Percentiles rank a stretch among this genome's conserved stretches.
phyloP scores from a whole-genome alignment of 23 red algal genomes.

The Agarophyton chilense region DNA sequence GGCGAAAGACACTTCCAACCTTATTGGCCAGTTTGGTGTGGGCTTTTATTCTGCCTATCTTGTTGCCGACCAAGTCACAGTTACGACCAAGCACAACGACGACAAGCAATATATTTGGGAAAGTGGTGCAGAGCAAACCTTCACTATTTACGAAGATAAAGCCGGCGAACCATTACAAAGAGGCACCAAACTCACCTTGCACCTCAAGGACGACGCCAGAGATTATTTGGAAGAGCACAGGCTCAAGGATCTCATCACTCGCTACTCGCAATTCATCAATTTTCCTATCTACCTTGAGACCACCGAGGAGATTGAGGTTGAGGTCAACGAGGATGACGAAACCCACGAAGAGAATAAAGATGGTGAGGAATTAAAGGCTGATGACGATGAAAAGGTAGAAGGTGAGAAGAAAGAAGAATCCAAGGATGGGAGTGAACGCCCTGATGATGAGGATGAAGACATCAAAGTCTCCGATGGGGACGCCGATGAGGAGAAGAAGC shows the following conservation, averaged over 20 bases:
- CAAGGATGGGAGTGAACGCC: not conserved
- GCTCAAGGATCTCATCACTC: constrained; percentile 85
- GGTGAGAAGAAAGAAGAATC: constrained; percentile 34
- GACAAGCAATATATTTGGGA: constrained; percentile 84
- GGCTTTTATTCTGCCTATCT: constrained; percentile 95
- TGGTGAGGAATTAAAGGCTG: constrained; percentile 19
- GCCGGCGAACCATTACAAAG: constrained; percentile 40
- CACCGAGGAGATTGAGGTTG: constrained; percentile 49
- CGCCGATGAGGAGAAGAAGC: constrained; percentile 37
- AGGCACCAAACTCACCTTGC: constrained; percentile 78
- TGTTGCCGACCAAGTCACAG: constrained; percentile 82
- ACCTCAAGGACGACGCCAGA: constrained; percentile 79
- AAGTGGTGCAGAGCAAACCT: constrained; percentile 70
- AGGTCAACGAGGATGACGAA: constrained; percentile 43
- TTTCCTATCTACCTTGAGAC: constrained; percentile 93
- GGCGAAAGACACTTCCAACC: constrained; percentile 60
- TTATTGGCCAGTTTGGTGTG: constrained; percentile 97
- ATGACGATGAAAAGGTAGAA: constrained; percentile 14
- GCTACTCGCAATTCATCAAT: constrained; percentile 90
- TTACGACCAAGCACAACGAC: constrained; percentile 69
- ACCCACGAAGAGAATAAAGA: not conserved
- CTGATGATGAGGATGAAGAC: constrained; percentile 52
- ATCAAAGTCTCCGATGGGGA: constrained; percentile 80
- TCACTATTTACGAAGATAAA: constrained; percentile 67
- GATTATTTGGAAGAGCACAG: constrained; percentile 74